A percentile compares a stretch with the other conserved stretches of the same genome.
Conservation (phyloP, 345 rosid species). For the Lagerstroemia speciosa region DNA sequence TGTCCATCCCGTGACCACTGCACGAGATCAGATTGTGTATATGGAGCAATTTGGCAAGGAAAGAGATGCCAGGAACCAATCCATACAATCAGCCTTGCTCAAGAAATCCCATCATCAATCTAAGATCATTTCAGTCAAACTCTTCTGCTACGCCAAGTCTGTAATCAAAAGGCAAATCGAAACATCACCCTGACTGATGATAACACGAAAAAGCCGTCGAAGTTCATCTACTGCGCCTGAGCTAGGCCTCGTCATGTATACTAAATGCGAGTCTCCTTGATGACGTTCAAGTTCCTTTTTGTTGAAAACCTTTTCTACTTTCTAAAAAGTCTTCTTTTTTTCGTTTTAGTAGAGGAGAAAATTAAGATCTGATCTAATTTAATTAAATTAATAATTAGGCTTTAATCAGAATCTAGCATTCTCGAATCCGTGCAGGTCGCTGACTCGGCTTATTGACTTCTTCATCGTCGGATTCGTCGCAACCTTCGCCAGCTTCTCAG, state of each 20-base stretch:
- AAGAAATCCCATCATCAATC: not conserved
- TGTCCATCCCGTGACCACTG: no score
- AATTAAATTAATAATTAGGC: not conserved
- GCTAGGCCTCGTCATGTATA: not conserved
- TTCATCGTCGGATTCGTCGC: slow-evolving; percentile 73
- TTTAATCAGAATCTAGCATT: slow-evolving; percentile 66
- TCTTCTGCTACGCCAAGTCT: not conserved
- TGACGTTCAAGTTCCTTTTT: not conserved
- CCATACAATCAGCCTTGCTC: not conserved
- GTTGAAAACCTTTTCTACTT: not conserved
- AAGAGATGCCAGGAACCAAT: not conserved
- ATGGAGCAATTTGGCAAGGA: no score
- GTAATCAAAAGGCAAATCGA: not conserved
- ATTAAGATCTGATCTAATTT: not conserved
- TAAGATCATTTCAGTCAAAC: not conserved
- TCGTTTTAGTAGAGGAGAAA: not conserved
- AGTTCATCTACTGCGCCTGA: not conserved
- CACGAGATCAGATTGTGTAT: no score
- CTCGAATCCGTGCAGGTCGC: slow-evolving; percentile 96
- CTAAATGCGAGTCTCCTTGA: no score
- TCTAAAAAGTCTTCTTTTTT: not conserved
- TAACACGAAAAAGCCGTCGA: not conserved
- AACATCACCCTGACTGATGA: not conserved
- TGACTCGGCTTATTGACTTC: slow-evolving; percentile 59
- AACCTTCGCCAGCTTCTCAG: slow-evolving; percentile 79